These are phyloP conservation scores for Ormosia semicastrata DNA, from an alignment of 306 rosid species.

Conservation along the genomic window DNA sequence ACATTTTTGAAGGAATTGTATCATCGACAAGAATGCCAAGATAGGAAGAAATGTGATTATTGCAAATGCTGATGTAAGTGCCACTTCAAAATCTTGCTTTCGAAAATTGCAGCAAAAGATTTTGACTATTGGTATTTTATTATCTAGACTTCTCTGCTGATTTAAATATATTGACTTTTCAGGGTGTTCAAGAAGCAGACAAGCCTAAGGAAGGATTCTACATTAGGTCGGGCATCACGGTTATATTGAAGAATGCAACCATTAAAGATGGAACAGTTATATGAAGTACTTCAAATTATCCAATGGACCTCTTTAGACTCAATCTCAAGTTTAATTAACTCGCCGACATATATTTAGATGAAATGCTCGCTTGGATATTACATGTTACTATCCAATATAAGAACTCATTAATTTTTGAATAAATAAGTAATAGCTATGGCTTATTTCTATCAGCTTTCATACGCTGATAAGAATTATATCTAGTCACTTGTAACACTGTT, in stretches of 20 bases:
- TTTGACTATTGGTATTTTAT: background rate
- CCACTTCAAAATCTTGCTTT: background rate
- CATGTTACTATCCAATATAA: background rate
- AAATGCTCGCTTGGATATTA: background rate
- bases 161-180: constrained; percentile 29
- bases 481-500: background rate
- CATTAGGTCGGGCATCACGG: constrained; percentile 72
- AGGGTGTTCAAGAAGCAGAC: constrained; percentile 93
- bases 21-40: constrained; percentile 95
- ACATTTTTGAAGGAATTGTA: constrained; percentile 66
- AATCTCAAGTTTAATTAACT: constrained; percentile 20
- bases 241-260: constrained; percentile 74
- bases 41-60: constrained; percentile 85
- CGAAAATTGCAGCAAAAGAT: background rate
- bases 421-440: constrained; percentile 33
- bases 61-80: constrained; percentile 72
- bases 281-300: constrained; percentile 30
- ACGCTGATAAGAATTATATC: background rate
- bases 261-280: constrained; percentile 76
- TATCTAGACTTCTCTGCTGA: background rate
- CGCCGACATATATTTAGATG: background rate
- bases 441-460: background rate
- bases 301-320: background rate
- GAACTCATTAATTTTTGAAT: constrained; percentile 26
- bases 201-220: constrained; percentile 71